phyloP scores from a whole-genome alignment of 2,329 filamentous ascomycete genomes.

The Ophiostoma perfectum region DNA sequence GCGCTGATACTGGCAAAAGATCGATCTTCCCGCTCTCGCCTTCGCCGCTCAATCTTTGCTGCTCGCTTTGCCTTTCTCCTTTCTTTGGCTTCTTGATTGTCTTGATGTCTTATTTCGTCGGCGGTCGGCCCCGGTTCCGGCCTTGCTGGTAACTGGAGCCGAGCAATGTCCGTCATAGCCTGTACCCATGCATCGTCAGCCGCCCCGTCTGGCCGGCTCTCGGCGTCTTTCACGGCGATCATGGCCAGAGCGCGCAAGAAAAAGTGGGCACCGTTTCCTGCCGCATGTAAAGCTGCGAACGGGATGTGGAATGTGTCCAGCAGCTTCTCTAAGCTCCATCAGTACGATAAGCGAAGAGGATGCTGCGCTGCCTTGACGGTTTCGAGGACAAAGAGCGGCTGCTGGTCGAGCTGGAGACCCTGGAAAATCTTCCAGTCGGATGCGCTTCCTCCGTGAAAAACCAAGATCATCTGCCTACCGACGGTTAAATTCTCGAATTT shows the following conservation, averaged over 20 bases:
- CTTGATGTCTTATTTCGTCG: too few relatives aligned
- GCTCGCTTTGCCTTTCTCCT: not conserved
- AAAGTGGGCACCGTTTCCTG: constrained; percentile 15
- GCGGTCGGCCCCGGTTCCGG: too few relatives aligned
- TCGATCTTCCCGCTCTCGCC: constrained; percentile 1
- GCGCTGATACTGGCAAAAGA: too few relatives aligned
- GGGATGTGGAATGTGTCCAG: too few relatives aligned
- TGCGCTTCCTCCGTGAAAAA: constrained; percentile 11
- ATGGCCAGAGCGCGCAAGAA: not conserved
- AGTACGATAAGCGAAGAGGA: not conserved
- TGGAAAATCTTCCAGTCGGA: constrained; percentile 13
- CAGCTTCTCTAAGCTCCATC: too few relatives aligned
- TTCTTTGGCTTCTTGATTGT: constrained; percentile 6
- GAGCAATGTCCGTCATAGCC: too few relatives aligned
- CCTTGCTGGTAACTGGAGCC: too few relatives aligned
- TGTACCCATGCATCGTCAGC: not conserved
- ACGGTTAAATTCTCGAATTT: too few relatives aligned
- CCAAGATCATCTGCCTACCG: constrained; percentile 7
- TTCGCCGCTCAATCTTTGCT: constrained; percentile 8
- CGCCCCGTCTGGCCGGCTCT: not conserved
- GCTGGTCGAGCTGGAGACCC: constrained; percentile 5
- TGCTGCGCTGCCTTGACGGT: constrained; percentile 7
- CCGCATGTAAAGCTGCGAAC: not conserved
- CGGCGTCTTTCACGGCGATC: constrained; percentile 8
- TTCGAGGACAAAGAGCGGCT: constrained; percentile 6